Evolutionary conservation across 768 basidiomycete species (phyloP).

Genomic region (Auricularia sp.): DNA sequence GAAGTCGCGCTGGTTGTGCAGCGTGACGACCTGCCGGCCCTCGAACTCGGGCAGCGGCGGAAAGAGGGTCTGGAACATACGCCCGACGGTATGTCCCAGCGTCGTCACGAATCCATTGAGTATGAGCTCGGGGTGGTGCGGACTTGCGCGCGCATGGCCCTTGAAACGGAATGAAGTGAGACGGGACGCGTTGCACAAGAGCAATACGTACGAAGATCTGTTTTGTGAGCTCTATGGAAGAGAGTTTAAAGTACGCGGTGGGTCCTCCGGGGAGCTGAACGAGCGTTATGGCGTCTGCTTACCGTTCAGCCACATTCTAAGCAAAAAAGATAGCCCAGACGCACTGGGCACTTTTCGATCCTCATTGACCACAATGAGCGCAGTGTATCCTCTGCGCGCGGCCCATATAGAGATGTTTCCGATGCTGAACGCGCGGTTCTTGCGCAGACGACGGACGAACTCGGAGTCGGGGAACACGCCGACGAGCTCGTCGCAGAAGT

Average conservation of each 20-base stretch:
- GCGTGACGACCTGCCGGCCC: slow-evolving; percentile 90
- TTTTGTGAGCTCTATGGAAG: slow-evolving; percentile 75
- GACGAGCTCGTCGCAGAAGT: slow-evolving; percentile 85
- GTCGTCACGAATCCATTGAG: slow-evolving; percentile 90
- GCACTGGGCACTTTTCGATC: slow-evolving; percentile 88
- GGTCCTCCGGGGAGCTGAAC: slow-evolving; percentile 87
- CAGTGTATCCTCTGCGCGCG: slow-evolving; percentile 75
- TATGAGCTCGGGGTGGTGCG: slow-evolving; percentile 91
- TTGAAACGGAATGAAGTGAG: slow-evolving; percentile 18
- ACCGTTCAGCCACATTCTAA: background rate
- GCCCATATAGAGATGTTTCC: slow-evolving; percentile 92
- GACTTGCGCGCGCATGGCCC: slow-evolving; percentile 88
- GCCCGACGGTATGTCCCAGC: slow-evolving; percentile 85
- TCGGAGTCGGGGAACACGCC: slow-evolving; percentile 89
- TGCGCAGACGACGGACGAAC: slow-evolving; percentile 66
- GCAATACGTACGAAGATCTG: slow-evolving; percentile 62
- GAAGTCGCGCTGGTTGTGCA: slow-evolving; percentile 97
- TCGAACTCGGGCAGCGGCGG: slow-evolving; percentile 92
- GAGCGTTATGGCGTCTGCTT: slow-evolving; percentile 80
- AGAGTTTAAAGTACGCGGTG: slow-evolving; percentile 90
- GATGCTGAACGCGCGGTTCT: slow-evolving; percentile 83
- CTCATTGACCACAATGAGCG: slow-evolving; percentile 89
- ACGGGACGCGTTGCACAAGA: no score
- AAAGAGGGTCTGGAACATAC: slow-evolving; percentile 94
- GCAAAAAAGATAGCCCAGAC: slow-evolving; percentile 20